These are phyloP conservation scores for Pichia sp. DNA, from an alignment of 1,139 yeast species.

Conservation along the genomic window DNA sequence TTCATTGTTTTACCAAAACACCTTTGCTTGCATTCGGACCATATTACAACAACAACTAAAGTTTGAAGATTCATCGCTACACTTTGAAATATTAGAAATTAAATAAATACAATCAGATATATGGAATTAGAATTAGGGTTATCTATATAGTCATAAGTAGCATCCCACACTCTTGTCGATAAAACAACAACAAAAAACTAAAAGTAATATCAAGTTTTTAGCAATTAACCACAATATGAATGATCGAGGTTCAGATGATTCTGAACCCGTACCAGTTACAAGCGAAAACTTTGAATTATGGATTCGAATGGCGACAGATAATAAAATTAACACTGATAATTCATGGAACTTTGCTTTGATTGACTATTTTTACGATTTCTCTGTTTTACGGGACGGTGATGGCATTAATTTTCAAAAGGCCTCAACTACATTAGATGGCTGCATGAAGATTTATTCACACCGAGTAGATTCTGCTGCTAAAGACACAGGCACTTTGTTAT, in stretches of 20 bases:
- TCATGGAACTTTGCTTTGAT: slow-evolving; percentile 50
- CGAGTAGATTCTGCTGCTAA: slow-evolving; percentile 90
- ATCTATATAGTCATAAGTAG: too few relatives aligned
- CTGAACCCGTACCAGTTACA: slow-evolving; percentile 15
- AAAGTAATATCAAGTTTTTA: too few relatives aligned
- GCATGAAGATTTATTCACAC: slow-evolving; percentile 77
- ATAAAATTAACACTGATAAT: slow-evolving; percentile 40
- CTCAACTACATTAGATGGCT: slow-evolving; percentile 76
- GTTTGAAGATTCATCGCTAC: too few relatives aligned
- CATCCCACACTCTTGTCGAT: too few relatives aligned
- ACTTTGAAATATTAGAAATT: too few relatives aligned
- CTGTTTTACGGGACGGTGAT: slow-evolving; percentile 54
- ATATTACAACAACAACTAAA: too few relatives aligned
- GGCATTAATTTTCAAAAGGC: slow-evolving; percentile 72
- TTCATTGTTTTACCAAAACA: too few relatives aligned
- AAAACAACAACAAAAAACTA: too few relatives aligned
- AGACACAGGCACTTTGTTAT: slow-evolving; percentile 79
- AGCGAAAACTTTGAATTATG: slow-evolving; percentile 79
- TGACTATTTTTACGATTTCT: slow-evolving; percentile 67
- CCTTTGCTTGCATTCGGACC: too few relatives aligned
- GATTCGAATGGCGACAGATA: slow-evolving; percentile 88
- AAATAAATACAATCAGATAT: too few relatives aligned
- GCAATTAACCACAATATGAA: too few relatives aligned
- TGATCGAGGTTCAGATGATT: slow-evolving; percentile 9
- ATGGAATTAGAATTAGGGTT: too few relatives aligned